Evolutionary conservation across 148 eudicot genomes (phyloP).

Genomic region (Heliamphora exappendiculata): DNA sequence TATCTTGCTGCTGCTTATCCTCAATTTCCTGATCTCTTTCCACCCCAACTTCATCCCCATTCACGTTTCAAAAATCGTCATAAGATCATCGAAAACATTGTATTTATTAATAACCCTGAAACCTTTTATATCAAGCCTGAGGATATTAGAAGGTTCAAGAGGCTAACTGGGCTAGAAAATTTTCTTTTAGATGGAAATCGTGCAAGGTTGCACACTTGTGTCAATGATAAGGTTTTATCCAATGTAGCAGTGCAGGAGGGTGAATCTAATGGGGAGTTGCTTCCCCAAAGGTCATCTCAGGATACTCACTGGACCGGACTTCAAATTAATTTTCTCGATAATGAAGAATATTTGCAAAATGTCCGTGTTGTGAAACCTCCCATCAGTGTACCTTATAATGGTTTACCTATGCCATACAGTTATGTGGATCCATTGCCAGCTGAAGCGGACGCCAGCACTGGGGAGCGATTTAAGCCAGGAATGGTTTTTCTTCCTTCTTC

Average conservation of each 20-base stretch:
- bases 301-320: conserved; percentile 17
- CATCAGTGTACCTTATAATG: neutral
- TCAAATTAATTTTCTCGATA: conserved; percentile 11
- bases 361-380: conserved; percentile 3
- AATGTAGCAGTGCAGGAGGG: conserved; percentile 20
- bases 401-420: conserved; percentile 13
- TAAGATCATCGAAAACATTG: conserved; percentile 37
- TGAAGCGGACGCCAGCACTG: conserved; percentile 9
- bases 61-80: conserved; percentile 22
- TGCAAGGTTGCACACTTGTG: conserved; percentile 19
- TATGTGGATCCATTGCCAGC: conserved; percentile 22
- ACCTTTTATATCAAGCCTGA: conserved; percentile 33
- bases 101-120: conserved; percentile 47
- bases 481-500: conserved; percentile 59
- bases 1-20: conserved; percentile 24
- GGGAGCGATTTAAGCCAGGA: conserved; percentile 39
- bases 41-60: conserved; percentile 53
- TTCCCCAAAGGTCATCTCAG: conserved; percentile 13
- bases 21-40: conserved; percentile 73
- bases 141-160: conserved; percentile 57
- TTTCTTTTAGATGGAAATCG: conserved; percentile 34
- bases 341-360: conserved; percentile 8
- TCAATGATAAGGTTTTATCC: conserved; percentile 14
- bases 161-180: conserved; percentile 43
- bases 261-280: conserved; percentile 18